phyloP scores from a whole-genome alignment of 257 asterid genomes.

The Plantago ovata region DNA sequence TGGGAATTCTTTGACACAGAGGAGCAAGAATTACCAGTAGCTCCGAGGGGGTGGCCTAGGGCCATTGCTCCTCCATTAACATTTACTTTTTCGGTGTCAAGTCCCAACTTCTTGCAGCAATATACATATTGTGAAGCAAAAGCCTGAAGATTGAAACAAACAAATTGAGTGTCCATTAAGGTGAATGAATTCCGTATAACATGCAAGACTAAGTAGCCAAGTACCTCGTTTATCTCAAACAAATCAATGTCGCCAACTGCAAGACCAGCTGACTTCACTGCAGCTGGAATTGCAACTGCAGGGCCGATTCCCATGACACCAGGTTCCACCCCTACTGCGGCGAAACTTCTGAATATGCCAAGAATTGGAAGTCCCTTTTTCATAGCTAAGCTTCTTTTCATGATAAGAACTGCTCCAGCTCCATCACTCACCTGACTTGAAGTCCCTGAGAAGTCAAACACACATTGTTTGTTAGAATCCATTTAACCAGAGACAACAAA shows the following conservation, averaged over 20 bases:
- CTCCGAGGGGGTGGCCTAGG: slow-evolving; percentile 93
- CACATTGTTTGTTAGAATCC: slow-evolving; percentile 5
- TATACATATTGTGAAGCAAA: slow-evolving; percentile 91
- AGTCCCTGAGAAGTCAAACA: slow-evolving; percentile 49
- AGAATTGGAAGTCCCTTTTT: slow-evolving; percentile 81
- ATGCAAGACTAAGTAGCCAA: background rate
- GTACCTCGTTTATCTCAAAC: slow-evolving; percentile 92
- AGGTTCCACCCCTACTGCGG: slow-evolving; percentile 93
- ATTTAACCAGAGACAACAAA: background rate
- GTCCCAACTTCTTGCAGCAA: slow-evolving; percentile 72
- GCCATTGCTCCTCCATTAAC: slow-evolving; percentile 98
- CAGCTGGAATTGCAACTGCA: slow-evolving; percentile 91
- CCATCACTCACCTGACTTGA: slow-evolving; percentile 94
- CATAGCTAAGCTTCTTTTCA: slow-evolving; percentile 79
- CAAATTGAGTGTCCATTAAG: background rate
- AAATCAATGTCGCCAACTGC: slow-evolving; percentile 53
- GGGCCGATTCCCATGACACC: slow-evolving; percentile 98
- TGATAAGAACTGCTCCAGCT: slow-evolving; percentile 95
- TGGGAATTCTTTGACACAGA: too few relatives aligned
- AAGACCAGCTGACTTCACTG: slow-evolving; percentile 87
- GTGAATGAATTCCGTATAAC: slow-evolving; percentile 7
- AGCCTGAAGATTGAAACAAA: slow-evolving; percentile 48
- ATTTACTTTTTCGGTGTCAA: slow-evolving; percentile 70
- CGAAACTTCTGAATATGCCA: slow-evolving; percentile 84
- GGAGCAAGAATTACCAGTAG: slow-evolving; percentile 49